These are phyloP conservation scores for Elaeis guineensis DNA, from an alignment of 176 grass and related monocot genomes.

Conservation along the genomic window DNA sequence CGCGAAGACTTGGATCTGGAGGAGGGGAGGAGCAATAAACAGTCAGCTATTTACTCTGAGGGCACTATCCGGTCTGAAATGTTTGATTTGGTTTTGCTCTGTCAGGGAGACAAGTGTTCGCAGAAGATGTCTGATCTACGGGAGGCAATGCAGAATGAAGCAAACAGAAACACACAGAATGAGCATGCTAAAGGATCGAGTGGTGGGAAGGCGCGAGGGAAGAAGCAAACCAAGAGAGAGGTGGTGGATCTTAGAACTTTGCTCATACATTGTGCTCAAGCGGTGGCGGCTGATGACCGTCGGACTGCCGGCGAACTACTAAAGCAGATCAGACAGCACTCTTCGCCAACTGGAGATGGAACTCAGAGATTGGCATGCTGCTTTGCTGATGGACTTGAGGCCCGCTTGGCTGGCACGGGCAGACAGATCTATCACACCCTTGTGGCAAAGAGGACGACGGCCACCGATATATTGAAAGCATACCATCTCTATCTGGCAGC, in stretches of 20 bases:
- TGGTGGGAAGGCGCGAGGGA: constrained; percentile 40
- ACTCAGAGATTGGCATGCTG: constrained; percentile 75
- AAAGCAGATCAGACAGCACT: constrained; percentile 90
- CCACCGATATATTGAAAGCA: constrained; percentile 84
- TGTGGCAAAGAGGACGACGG: constrained; percentile 76
- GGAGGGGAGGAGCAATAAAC: constrained; percentile 73
- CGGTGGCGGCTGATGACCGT: constrained; percentile 86
- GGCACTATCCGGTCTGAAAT: constrained; percentile 68
- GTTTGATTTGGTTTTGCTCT: constrained; percentile 68
- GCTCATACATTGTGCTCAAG: constrained; percentile 85
- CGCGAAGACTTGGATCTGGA: constrained; percentile 70
- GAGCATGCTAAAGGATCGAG: constrained; percentile 36
- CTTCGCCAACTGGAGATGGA: constrained; percentile 58
- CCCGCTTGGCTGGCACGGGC: constrained; percentile 84
- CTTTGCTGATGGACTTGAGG: constrained; percentile 90
- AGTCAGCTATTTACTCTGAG: constrained; percentile 67
- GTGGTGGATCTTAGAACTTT: constrained; percentile 88
- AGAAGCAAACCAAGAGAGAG: constrained; percentile 78
- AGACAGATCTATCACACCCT: constrained; percentile 79
- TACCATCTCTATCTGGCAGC: constrained; percentile 94
- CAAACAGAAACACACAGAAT: constrained; percentile 42
- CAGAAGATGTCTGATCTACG: constrained; percentile 49
- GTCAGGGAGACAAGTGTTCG: constrained; percentile 33
- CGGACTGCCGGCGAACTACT: constrained; percentile 68
- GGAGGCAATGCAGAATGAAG: constrained; percentile 64